Percentiles rank a stretch among this genome's conserved stretches.
Conservation (phyloP, 1,284 basidiomycete genomes). For the Singerocomus rubriflavus region DNA sequence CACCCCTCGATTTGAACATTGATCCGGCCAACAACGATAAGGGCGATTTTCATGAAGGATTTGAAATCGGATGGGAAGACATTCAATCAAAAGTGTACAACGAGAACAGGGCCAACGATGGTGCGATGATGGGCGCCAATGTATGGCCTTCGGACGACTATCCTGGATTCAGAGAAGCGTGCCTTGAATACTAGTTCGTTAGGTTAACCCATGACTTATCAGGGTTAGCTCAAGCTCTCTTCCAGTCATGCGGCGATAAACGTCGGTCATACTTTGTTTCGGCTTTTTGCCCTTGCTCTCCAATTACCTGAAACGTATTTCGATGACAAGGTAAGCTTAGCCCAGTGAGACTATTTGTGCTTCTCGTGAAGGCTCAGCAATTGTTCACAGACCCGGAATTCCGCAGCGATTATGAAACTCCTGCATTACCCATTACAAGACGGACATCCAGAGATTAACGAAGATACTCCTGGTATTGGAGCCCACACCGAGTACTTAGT, state of each 20-base stretch:
- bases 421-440: conserved; percentile 80
- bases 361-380: neutral
- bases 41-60: conserved; percentile 85
- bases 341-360: neutral
- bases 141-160: conserved; percentile 35
- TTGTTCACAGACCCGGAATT: conserved; percentile 38
- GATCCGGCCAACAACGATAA: conserved; percentile 53
- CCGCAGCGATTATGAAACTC: conserved; percentile 76
- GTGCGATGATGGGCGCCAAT: conserved; percentile 60
- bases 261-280: conserved; percentile 74
- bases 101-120: conserved; percentile 37
- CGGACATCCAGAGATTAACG: conserved; percentile 45
- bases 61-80: conserved; percentile 75
- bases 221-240: neutral
- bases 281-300: conserved; percentile 81
- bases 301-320: conserved; percentile 76
- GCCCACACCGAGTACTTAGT: conserved; percentile 67
- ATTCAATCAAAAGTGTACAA: conserved; percentile 35
- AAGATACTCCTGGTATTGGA: conserved; percentile 73
- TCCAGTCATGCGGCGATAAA: conserved; percentile 51
- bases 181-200: conserved; percentile 30
- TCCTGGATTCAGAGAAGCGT: conserved; percentile 21
- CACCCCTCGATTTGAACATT: conserved; percentile 62
- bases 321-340: conserved; percentile 60
- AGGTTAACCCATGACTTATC: neutral